Evolutionary conservation across 495 filamentous ascomycete genomes (phyloP).

Genomic region (Halenospora varia): DNA sequence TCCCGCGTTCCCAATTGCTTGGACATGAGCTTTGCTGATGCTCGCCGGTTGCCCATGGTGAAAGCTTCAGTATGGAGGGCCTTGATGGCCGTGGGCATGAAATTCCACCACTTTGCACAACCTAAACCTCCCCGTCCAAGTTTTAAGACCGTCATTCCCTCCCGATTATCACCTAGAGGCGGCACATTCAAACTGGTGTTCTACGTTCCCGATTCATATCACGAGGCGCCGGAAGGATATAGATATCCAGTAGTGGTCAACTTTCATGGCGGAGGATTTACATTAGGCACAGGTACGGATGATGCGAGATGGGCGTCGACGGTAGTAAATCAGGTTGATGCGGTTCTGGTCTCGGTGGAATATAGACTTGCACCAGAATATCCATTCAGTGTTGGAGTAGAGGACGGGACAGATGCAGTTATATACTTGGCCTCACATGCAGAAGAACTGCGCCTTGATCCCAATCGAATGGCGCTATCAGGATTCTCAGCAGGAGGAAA

Average conservation of each 20-base stretch:
- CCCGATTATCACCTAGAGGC: conserved; percentile 49
- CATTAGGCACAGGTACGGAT: conserved; percentile 64
- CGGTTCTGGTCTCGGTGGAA: conserved; percentile 64
- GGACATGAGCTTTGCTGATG: conserved; percentile 29
- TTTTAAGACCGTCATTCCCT: conserved; percentile 61
- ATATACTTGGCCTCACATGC: conserved; percentile 61
- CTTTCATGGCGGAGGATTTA: conserved; percentile 78
- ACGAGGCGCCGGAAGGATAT: conserved; percentile 32
- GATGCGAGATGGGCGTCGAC: conserved; percentile 64
- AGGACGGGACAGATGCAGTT: conserved; percentile 70
- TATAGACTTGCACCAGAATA: conserved; percentile 76
- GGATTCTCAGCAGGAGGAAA: conserved; percentile 92
- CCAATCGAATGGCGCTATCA: conserved; percentile 62
- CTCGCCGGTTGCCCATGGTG: conserved; percentile 61
- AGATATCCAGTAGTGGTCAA: conserved; percentile 61
- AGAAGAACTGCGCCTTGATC: conserved; percentile 48
- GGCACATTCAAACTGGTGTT: conserved; percentile 69
- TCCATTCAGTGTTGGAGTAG: conserved; percentile 72
- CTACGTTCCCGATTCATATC: conserved; percentile 68
- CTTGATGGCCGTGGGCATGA: conserved; percentile 77
- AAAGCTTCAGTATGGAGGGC: conserved; percentile 74
- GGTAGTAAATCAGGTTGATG: conserved; percentile 33
- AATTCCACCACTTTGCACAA: conserved; percentile 63
- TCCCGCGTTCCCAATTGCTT: conserved; percentile 10
- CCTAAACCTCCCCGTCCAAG: conserved; percentile 62